Percentiles rank a stretch among this genome's conserved stretches.
Conservation (phyloP, 257 asterid genomes). For the Forsythia viridissima region DNA sequence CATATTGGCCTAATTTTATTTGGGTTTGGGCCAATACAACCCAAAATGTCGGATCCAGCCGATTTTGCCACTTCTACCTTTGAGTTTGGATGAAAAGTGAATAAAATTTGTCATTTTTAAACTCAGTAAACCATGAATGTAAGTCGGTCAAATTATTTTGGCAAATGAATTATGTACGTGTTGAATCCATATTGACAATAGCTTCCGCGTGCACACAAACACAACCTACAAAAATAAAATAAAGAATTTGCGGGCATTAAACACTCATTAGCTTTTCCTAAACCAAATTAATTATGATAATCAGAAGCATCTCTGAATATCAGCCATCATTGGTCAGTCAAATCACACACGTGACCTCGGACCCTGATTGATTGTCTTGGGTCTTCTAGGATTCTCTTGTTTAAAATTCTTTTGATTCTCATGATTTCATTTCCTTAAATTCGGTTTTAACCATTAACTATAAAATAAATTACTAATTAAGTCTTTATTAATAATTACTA, state of each 20-base stretch:
- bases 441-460: not conserved
- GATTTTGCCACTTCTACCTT: too few relatives aligned
- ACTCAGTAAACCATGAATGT: too few relatives aligned
- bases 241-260: not conserved
- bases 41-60: too few relatives aligned
- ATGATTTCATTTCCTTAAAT: not conserved
- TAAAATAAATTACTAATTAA: not conserved
- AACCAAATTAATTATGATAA: not conserved
- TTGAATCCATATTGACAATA: not conserved
- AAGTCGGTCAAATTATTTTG: not conserved
- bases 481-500: too few relatives aligned
- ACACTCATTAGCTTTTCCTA: not conserved
- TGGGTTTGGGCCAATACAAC: too few relatives aligned
- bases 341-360: constrained; percentile 26
- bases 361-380: constrained; percentile 13
- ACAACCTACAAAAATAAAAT: not conserved
- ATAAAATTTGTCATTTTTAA: too few relatives aligned
- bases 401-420: not conserved
- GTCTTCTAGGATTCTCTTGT: not conserved
- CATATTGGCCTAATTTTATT: too few relatives aligned
- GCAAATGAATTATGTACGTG: constrained; percentile 8
- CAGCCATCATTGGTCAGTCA: constrained; percentile 5
- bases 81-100: too few relatives aligned
- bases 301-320: not conserved
- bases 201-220: not conserved